These are phyloP conservation scores for Scytalidium sp. DNA, from an alignment of 2,329 filamentous ascomycete genomes.

Conservation along the genomic window DNA sequence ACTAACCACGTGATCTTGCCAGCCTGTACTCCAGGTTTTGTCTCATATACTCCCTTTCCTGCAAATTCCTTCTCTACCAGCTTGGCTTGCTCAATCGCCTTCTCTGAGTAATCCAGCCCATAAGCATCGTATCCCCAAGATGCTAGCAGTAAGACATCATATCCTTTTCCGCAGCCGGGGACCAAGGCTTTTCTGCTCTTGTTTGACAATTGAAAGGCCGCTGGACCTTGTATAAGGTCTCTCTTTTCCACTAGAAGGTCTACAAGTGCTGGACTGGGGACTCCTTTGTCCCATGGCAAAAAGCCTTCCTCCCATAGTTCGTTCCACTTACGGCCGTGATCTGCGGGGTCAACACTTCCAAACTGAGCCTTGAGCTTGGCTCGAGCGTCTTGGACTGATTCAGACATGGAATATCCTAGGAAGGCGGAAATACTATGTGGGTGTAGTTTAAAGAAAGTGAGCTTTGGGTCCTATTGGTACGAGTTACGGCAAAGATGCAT, in stretches of 20 bases:
- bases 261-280: constrained; percentile 49
- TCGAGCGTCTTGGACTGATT: constrained; percentile 12
- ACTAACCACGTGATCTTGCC: constrained; percentile 54
- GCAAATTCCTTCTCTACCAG: constrained; percentile 35
- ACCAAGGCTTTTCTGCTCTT: constrained; percentile 60
- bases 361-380: constrained; percentile 12
- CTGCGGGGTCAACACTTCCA: constrained; percentile 4
- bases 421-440: too few species aligned
- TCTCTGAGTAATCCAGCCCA: constrained; percentile 58
- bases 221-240: constrained; percentile 38
- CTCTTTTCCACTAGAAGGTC: constrained; percentile 46
- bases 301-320: constrained; percentile 40
- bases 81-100: constrained; percentile 42
- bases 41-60: constrained; percentile 40
- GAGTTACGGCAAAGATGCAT: too few species aligned
- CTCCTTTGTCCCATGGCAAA: constrained; percentile 56
- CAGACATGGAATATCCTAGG: not conserved
- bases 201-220: constrained; percentile 2
- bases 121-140: constrained; percentile 74
- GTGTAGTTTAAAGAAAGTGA: too few species aligned
- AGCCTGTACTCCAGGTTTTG: constrained; percentile 37
- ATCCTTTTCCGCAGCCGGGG: constrained; percentile 77
- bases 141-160: constrained; percentile 75
- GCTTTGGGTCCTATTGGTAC: too few species aligned
- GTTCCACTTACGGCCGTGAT: constrained; percentile 39